Evolutionary conservation across 2,329 filamentous ascomycete genomes (phyloP), one percentile per base, ranked within the genome.

Genomic region (Fusarium agapanthi): DNA sequence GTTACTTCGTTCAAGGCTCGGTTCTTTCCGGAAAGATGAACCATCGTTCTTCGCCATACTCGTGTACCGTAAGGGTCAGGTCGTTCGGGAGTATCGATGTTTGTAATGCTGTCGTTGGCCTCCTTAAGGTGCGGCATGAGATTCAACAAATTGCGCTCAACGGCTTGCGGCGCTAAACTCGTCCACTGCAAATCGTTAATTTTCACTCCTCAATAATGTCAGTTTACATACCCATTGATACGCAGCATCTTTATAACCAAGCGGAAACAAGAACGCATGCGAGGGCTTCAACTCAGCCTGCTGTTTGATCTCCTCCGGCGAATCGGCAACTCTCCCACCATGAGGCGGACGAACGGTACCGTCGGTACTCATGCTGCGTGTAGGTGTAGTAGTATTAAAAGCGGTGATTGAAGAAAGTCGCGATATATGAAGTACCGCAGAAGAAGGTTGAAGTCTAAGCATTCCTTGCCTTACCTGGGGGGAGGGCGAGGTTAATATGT

Each of bases 1-100:
- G 93, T 95, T 81, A 98, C 96, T 79, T 99, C 96, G 79, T 99
- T 98, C 70, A 99, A 82, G 6, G 91, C 93, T 55, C 96, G 90
- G 80, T 97, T 90, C 81, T 95, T 96, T 60, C 96, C 96, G 22
- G 92, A 90, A 63, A 99, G 86, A 71, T 91, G 85, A 16, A 99
- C 93, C 86, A 98, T 91, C 67, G 92, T 91, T 38, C 94, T 95
- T 72, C 92, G 89, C 95, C 96, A 98, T 80, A 91, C 87, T 71
- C 96, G 89, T 30, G 93, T 93, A 15, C 96, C 96, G 76, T 94
- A 92, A 0, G 95, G 95, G 77, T 98, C 95, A 57, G 87, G 88
- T 69, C 85, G 86, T 35, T 82, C 86, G 59, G 82, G 78, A 6
- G 82, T 80, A 24, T 79, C 77, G 48, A 80, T 80, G 58, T 82